Percentiles rank a stretch among this genome's conserved stretches.
phyloP scores from a whole-genome alignment of 306 rosid genomes.

The Spatholobus suberectus region DNA sequence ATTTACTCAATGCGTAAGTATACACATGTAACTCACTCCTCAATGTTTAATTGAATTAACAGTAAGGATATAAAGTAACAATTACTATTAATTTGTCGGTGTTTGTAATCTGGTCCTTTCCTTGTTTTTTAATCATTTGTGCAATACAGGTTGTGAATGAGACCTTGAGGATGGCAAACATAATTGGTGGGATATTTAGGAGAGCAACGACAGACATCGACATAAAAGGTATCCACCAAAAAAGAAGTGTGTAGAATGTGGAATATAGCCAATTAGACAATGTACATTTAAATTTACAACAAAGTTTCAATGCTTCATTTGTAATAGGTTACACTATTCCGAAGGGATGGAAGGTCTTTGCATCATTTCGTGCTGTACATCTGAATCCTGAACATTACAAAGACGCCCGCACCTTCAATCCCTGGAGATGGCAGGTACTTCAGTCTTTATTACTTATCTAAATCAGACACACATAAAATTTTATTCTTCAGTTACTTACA shows the following conservation, averaged over 20 bases:
- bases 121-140: not conserved
- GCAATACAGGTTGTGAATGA: slow-evolving; percentile 82
- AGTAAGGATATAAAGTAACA: not conserved
- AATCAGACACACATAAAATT: not conserved
- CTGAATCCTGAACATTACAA: slow-evolving; percentile 79
- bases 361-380: slow-evolving; percentile 96
- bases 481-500: slow-evolving; percentile 22
- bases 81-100: not conserved
- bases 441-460: not conserved
- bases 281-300: not conserved
- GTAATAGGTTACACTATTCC: slow-evolving; percentile 88
- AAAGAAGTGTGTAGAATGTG: not conserved
- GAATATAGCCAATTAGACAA: not conserved
- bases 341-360: slow-evolving; percentile 92
- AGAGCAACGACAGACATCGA: slow-evolving; percentile 74
- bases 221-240: slow-evolving; percentile 65
- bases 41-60: not conserved
- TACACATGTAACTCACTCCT: slow-evolving; percentile 67
- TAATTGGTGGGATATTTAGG: slow-evolving; percentile 89
- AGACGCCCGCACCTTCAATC: slow-evolving; percentile 91
- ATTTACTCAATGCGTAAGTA: slow-evolving; percentile 93
- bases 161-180: slow-evolving; percentile 83
- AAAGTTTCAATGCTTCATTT: not conserved
- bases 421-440: slow-evolving; percentile 96
- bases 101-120: not conserved